A percentile compares a stretch with the other conserved stretches of the same genome.
Conservation (phyloP, 2,329 filamentous ascomycete genomes). For the Trichoderma sp. region DNA sequence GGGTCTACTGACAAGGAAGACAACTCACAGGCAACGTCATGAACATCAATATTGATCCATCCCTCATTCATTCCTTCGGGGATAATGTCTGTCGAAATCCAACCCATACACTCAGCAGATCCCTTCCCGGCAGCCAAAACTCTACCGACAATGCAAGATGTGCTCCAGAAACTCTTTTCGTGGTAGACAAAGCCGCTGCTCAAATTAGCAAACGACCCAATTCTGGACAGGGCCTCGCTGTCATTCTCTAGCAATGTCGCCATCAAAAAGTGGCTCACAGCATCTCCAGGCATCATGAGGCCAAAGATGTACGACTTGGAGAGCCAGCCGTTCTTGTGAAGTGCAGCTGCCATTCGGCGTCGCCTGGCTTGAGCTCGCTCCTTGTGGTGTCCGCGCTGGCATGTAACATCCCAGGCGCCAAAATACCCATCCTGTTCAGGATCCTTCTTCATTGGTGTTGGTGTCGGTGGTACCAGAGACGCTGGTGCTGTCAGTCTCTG, state of each 20-base stretch:
- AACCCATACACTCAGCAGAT: slow-evolving; percentile 67
- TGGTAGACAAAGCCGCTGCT: slow-evolving; percentile 65
- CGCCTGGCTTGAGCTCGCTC: slow-evolving; percentile 44
- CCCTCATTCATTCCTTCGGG: slow-evolving; percentile 55
- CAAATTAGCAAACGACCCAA: slow-evolving; percentile 63
- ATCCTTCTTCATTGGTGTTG: slow-evolving; percentile 30
- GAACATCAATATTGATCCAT: slow-evolving; percentile 60
- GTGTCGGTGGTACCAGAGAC: slow-evolving; percentile 37
- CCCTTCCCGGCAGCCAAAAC: slow-evolving; percentile 64
- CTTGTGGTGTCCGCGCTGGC: slow-evolving; percentile 34
- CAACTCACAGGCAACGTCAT: slow-evolving; percentile 53
- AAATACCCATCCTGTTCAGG: slow-evolving; percentile 48
- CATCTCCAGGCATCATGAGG: slow-evolving; percentile 64
- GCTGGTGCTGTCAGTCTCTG: slow-evolving; percentile 43
- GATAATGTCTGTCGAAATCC: slow-evolving; percentile 63
- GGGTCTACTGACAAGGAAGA: not conserved
- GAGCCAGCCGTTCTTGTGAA: slow-evolving; percentile 64
- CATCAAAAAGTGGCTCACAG: slow-evolving; percentile 64
- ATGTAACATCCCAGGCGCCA: slow-evolving; percentile 41
- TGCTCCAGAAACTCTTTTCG: slow-evolving; percentile 70
- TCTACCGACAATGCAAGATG: slow-evolving; percentile 63
- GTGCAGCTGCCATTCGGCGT: slow-evolving; percentile 56
- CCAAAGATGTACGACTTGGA: slow-evolving; percentile 69
- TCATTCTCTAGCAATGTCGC: slow-evolving; percentile 67
- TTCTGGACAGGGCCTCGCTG: slow-evolving; percentile 54